Evolutionary conservation across 2,329 filamentous ascomycete species (phyloP).

Genomic region (Lasiodiplodia citricola): DNA sequence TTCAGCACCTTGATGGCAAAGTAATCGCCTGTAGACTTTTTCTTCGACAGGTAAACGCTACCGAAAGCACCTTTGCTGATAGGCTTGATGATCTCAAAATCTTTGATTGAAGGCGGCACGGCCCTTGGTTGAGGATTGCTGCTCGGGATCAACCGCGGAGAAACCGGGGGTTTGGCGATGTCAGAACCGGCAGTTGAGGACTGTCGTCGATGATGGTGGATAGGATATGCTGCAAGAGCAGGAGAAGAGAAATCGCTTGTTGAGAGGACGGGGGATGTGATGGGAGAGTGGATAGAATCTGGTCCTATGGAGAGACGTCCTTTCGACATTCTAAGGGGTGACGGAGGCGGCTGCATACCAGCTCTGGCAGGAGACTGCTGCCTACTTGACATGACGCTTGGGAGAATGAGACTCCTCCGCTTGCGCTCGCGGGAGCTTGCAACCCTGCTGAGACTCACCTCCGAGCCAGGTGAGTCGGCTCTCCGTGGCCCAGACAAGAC

Average conservation of each 20-base stretch:
- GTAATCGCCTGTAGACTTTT: constrained; percentile 97
- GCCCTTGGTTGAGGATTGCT: constrained; percentile 84
- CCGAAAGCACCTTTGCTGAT: constrained; percentile 99
- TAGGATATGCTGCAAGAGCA: constrained; percentile 59
- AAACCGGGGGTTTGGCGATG: constrained; percentile 71
- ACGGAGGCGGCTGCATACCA: constrained; percentile 71
- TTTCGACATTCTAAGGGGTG: constrained; percentile 84
- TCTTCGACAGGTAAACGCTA: constrained; percentile 96
- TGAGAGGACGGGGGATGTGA: constrained; percentile 85
- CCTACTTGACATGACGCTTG: constrained; percentile 77
- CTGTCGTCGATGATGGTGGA: constrained; percentile 79
- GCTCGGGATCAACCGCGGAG: constrained; percentile 78
- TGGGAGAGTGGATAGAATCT: constrained; percentile 78
- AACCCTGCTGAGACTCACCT: constrained; percentile 77
- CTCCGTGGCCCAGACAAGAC: constrained; percentile 71
- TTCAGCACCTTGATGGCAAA: constrained; percentile 98
- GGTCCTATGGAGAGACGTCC: constrained; percentile 68
- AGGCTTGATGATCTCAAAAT: constrained; percentile 99
- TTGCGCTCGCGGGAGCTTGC: constrained; percentile 83
- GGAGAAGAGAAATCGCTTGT: constrained; percentile 83
- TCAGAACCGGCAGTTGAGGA: constrained; percentile 86
- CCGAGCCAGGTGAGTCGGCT: constrained; percentile 89
- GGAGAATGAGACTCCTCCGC: constrained; percentile 82
- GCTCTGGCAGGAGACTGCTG: constrained; percentile 89
- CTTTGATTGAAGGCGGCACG: constrained; percentile 94